Conservation (phyloP, 1,284 basidiomycete genomes). For the Fomitiporia mediterranea region DNA sequence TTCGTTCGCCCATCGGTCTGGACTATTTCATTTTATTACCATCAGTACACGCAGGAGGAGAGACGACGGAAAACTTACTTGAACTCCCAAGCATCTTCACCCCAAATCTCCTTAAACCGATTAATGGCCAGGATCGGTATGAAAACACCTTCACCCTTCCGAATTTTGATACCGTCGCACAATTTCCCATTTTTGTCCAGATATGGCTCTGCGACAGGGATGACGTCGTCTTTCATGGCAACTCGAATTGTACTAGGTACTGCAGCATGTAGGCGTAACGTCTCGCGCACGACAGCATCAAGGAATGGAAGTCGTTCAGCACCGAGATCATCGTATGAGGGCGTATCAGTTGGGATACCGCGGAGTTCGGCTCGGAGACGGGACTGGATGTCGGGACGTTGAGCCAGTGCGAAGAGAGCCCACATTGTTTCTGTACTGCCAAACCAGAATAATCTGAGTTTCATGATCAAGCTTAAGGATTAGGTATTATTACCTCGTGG, state of each 20-base stretch:
- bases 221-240: conserved; percentile 24
- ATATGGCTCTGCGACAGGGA: conserved; percentile 26
- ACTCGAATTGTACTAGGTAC: conserved; percentile 23
- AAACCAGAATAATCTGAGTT: background rate
- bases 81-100: conserved; percentile 37
- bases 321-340: conserved; percentile 29
- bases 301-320: conserved; percentile 28
- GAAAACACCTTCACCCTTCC: conserved; percentile 29
- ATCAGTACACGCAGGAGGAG: too few relatives aligned
- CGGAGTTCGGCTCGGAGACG: conserved; percentile 68
- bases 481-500: conserved; percentile 42
- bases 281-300: conserved; percentile 31
- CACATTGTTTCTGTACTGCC: conserved; percentile 39
- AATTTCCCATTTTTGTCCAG: conserved; percentile 22
- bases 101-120: conserved; percentile 36
- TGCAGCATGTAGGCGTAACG: conserved; percentile 24
- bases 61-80: conserved; percentile 9
- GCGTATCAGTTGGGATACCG: conserved; percentile 31
- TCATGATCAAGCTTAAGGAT: background rate
- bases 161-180: conserved; percentile 23
- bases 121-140: conserved; percentile 34
- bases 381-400: conserved; percentile 50
- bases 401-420: conserved; percentile 61
- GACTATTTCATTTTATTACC: conserved; percentile 25
- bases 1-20: conserved; percentile 30